These are phyloP conservation scores for Hypoxylon rubiginosum DNA, from an alignment of 2,329 filamentous ascomycete species.

Conservation along the genomic window DNA sequence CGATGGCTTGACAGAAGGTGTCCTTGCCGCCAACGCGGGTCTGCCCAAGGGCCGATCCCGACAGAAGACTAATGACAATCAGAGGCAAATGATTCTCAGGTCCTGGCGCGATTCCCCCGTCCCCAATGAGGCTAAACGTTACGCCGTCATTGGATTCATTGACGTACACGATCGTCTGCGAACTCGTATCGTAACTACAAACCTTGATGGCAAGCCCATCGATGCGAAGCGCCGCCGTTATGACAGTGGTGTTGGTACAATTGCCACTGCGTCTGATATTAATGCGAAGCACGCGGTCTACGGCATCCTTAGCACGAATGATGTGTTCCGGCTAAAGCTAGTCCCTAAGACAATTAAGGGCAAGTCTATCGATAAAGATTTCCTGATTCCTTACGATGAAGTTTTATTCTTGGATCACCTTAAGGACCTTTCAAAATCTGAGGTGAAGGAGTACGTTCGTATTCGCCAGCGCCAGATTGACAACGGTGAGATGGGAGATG, in stretches of 20 bases:
- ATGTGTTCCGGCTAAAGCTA: conserved; percentile 75
- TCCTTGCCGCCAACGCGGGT: conserved; percentile 48
- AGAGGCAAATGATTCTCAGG: conserved; percentile 67
- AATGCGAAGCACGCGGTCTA: conserved; percentile 72
- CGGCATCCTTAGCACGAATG: conserved; percentile 73
- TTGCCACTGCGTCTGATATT: conserved; percentile 57
- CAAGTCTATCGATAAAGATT: conserved; percentile 69
- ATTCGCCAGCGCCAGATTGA: conserved; percentile 72
- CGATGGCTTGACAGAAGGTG: conserved; percentile 51
- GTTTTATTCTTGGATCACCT: conserved; percentile 71
- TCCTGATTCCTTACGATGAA: conserved; percentile 74
- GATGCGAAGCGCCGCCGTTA: conserved; percentile 64
- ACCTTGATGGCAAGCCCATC: conserved; percentile 63
- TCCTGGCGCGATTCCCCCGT: conserved; percentile 72
- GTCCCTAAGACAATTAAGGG: conserved; percentile 72
- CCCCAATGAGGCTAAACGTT: conserved; percentile 63
- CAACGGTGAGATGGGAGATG: conserved; percentile 62
- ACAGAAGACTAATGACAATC: conserved; percentile 49
- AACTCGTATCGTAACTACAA: conserved; percentile 68
- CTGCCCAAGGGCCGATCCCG: conserved; percentile 48
- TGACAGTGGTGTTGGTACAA: conserved; percentile 54
- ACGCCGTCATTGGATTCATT: conserved; percentile 73
- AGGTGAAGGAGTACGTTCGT: conserved; percentile 74
- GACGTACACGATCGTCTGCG: conserved; percentile 72
- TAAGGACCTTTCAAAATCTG: conserved; percentile 62